phyloP scores from a whole-genome alignment of 2,329 filamentous ascomycete species.

The Fusarium humuli region DNA sequence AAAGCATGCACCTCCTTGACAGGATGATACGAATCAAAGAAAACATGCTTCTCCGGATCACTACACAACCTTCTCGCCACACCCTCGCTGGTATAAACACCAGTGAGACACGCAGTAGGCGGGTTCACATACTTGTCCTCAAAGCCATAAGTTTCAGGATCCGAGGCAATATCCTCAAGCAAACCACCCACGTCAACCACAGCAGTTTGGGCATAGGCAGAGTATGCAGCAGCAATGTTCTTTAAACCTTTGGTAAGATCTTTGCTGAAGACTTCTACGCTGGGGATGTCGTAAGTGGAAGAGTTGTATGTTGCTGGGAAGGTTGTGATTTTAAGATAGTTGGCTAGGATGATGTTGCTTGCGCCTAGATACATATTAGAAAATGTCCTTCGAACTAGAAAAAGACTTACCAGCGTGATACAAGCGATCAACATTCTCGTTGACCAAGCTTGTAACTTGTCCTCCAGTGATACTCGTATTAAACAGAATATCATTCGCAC shows the following conservation, averaged over 20 bases:
- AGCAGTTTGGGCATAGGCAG: not conserved
- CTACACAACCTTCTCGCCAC: slow-evolving; percentile 24
- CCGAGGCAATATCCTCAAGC: not conserved
- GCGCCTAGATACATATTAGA: not conserved
- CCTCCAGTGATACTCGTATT: slow-evolving; percentile 28
- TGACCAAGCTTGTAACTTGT: slow-evolving; percentile 22
- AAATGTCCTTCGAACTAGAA: accelerated
- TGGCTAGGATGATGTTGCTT: slow-evolving; percentile 19
- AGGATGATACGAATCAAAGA: slow-evolving; percentile 32
- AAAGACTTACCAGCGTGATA: slow-evolving; percentile 11
- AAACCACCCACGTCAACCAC: slow-evolving; percentile 10
- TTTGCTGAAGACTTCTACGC: not conserved
- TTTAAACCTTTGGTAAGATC: slow-evolving; percentile 8
- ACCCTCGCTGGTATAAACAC: slow-evolving; percentile 21
- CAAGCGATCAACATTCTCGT: slow-evolving; percentile 6
- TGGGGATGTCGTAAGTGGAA: slow-evolving; percentile 9
- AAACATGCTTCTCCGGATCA: slow-evolving; percentile 25
- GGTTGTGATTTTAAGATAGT: slow-evolving; percentile 13
- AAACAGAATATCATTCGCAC: slow-evolving; percentile 31
- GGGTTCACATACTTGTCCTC: slow-evolving; percentile 22
- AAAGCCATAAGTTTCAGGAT: slow-evolving; percentile 10
- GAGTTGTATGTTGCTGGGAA: slow-evolving; percentile 32
- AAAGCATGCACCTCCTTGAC: slow-evolving; percentile 23
- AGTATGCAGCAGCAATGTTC: slow-evolving; percentile 17
- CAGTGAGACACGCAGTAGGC: slow-evolving; percentile 23